Percentiles rank a stretch among this genome's conserved stretches.
Evolutionary conservation across 495 filamentous ascomycete species (phyloP).

Genomic region (Lineolata rhizophorae): DNA sequence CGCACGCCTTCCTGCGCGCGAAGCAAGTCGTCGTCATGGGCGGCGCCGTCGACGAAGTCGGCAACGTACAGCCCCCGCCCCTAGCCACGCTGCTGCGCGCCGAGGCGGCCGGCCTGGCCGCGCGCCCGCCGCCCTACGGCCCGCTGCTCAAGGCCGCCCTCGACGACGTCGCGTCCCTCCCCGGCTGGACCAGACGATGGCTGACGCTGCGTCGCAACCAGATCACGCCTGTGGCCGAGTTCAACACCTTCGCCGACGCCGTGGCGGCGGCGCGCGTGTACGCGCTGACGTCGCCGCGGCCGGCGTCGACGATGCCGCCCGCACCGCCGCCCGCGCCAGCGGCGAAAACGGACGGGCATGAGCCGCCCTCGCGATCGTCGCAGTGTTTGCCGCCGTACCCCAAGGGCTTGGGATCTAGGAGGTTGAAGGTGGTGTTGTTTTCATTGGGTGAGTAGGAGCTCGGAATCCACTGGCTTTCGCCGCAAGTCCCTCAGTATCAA

Average conservation of each 20-base stretch:
- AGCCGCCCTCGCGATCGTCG: constrained; percentile 17
- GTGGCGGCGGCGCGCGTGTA: constrained; percentile 67
- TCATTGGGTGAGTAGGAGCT: constrained; percentile 32
- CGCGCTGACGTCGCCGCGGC: constrained; percentile 66
- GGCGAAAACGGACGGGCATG: constrained; percentile 1
- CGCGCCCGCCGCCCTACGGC: too few species aligned
- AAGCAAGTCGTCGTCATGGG: constrained; percentile 97
- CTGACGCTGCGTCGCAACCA: too few species aligned
- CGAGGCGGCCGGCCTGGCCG: constrained; percentile 2
- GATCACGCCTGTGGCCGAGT: constrained; percentile 29
- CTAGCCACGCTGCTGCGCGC: too few species aligned
- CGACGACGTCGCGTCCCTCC: constrained; percentile 4
- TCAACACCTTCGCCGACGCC: constrained; percentile 25
- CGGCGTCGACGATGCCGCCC: constrained; percentile 42
- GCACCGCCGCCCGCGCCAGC: constrained; percentile 9
- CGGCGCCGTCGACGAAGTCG: constrained; percentile 53
- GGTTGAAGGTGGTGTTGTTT: constrained; percentile 57
- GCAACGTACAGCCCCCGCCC: constrained; percentile 47
- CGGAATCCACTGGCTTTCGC: not conserved
- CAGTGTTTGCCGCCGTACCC: constrained; percentile 43
- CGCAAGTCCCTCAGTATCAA: not conserved
- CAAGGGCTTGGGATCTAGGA: constrained; percentile 31
- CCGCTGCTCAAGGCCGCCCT: not conserved
- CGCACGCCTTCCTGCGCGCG: constrained; percentile 64
- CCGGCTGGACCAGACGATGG: too few species aligned